These are phyloP conservation scores for Stylonectria norvegica DNA, from an alignment of 2,329 filamentous ascomycete species.

Conservation along the genomic window DNA sequence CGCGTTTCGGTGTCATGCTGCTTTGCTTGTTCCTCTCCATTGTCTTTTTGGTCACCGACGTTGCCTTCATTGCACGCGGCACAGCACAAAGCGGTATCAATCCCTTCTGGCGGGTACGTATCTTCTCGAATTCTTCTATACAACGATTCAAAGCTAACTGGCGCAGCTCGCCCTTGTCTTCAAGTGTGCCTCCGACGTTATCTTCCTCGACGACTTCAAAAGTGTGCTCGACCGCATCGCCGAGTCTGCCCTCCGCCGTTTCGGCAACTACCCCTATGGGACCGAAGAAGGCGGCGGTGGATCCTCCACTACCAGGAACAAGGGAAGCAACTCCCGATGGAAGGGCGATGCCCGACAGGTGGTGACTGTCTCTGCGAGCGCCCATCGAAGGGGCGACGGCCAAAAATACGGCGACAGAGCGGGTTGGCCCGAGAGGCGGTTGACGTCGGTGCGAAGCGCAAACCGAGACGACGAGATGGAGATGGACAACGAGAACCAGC, in stretches of 20 bases:
- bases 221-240: constrained; percentile 13
- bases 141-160: not conserved
- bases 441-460: not conserved
- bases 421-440: not conserved
- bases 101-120: constrained; percentile 13
- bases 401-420: not conserved
- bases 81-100: constrained; percentile 13
- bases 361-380: not conserved
- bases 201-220: constrained; percentile 19
- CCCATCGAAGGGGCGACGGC: not conserved
- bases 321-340: not conserved
- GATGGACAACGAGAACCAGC: not conserved
- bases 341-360: not conserved
- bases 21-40: constrained; percentile 14
- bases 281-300: not conserved
- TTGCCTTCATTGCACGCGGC: constrained; percentile 2
- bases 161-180: constrained; percentile 15
- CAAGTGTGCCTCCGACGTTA: constrained; percentile 16
- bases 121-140: not conserved
- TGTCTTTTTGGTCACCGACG: constrained; percentile 12
- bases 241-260: constrained; percentile 1
- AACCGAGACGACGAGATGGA: not conserved
- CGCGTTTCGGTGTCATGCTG: constrained; percentile 14
- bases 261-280: not conserved
- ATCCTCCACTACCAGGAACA: not conserved